Evolutionary conservation across 805 yeast genomes (phyloP).

Genomic region (Yueomyces sp.): DNA sequence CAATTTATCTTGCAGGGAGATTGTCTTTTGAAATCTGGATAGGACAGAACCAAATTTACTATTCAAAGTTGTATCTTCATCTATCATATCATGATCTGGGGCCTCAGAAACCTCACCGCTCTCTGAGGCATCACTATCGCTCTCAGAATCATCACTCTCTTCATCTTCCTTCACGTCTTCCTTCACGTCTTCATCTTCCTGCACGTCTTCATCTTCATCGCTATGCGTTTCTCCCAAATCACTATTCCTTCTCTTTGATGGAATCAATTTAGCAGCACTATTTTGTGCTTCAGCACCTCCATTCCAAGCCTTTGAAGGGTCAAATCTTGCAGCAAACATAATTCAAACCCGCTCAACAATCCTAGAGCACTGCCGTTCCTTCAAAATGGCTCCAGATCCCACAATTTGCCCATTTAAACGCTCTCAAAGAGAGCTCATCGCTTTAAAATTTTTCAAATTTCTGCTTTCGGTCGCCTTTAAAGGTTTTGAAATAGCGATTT

Average conservation of each 20-base stretch:
- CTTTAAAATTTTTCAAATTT: too few species aligned
- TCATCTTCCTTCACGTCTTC: constrained; percentile 3
- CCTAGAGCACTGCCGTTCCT: too few species aligned
- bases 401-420: too few species aligned
- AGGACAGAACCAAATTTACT: constrained; percentile 25
- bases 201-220: constrained; percentile 6
- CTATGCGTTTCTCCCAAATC: constrained; percentile 1
- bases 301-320: constrained; percentile 27
- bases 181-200: constrained; percentile 7
- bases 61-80: constrained; percentile 27
- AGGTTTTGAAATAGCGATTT: too few species aligned
- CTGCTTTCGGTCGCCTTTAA: too few species aligned
- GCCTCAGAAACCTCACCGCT: constrained; percentile 1
- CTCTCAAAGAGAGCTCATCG: too few species aligned
- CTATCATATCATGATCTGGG: constrained; percentile 1
- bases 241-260: constrained; percentile 12
- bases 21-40: constrained; percentile 36
- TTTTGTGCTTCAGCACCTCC: not conserved
- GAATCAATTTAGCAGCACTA: constrained; percentile 6
- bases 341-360: too few species aligned
- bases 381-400: too few species aligned
- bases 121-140: not conserved
- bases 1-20: constrained; percentile 21
- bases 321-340: constrained; percentile 59
- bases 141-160: constrained; percentile 4